Percentiles rank a stretch among this genome's conserved stretches.
These are phyloP conservation scores for Neurospora africana DNA, from an alignment of 495 filamentous ascomycete species.

Conservation along the genomic window DNA sequence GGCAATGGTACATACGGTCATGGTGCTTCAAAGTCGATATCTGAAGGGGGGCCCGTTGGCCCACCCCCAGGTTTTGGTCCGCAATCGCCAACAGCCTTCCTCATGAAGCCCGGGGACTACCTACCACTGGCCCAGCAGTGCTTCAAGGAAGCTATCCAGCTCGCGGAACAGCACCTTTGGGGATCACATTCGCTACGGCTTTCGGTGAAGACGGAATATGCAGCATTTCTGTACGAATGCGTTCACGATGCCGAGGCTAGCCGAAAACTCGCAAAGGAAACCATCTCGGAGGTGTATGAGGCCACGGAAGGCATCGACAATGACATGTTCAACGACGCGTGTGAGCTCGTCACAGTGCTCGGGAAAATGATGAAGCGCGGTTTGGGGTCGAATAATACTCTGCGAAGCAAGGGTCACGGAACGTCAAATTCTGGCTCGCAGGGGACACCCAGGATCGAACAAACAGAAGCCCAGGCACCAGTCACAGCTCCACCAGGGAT, in stretches of 20 bases:
- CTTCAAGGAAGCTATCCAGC: conserved; percentile 66
- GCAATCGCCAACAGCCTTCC: conserved; percentile 51
- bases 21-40: background rate
- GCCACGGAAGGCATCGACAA: conserved; percentile 87
- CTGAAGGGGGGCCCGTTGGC: conserved; percentile 40
- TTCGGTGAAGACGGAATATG: conserved; percentile 84
- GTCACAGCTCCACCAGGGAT: conserved; percentile 17
- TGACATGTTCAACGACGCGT: conserved; percentile 72
- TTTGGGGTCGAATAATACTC: conserved; percentile 24
- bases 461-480: background rate
- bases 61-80: conserved; percentile 39
- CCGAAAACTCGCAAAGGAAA: conserved; percentile 63
- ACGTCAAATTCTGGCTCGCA: conserved; percentile 18
- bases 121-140: conserved; percentile 67
- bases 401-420: conserved; percentile 17
- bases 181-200: conserved; percentile 85
- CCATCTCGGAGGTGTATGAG: conserved; percentile 84
- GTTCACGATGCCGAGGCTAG: conserved; percentile 68
- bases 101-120: conserved; percentile 73
- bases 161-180: conserved; percentile 65
- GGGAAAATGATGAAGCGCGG: conserved; percentile 72
- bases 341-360: conserved; percentile 61
- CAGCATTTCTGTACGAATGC: conserved; percentile 93
- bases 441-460: conserved; percentile 15
- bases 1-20: conserved; percentile 18